Conservation (phyloP, 148 eudicot species). For the Cornus controversa region DNA sequence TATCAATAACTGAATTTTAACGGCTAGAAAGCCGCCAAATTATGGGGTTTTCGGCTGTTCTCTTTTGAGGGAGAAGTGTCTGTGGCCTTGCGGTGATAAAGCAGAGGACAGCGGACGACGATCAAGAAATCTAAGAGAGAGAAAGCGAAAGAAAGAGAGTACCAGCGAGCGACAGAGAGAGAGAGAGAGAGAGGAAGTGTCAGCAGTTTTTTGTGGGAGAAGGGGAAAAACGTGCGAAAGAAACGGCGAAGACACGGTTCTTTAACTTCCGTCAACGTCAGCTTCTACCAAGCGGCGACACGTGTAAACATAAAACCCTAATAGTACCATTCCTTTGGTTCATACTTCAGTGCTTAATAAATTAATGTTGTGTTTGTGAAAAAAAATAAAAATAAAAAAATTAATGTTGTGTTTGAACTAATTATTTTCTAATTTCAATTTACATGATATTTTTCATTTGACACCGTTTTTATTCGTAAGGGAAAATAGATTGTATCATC, state of each 20-base stretch:
- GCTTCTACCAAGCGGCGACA: neutral
- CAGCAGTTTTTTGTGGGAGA: conserved; percentile 1
- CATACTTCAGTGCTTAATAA: too few relatives aligned
- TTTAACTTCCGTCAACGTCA: conserved; percentile 5
- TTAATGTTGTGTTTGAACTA: too few relatives aligned
- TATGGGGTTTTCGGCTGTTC: conserved; percentile 10
- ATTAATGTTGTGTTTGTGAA: too few relatives aligned
- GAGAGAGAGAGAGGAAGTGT: neutral
- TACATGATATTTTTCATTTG: too few relatives aligned
- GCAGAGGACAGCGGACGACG: conserved; percentile 28
- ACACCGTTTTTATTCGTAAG: too few relatives aligned
- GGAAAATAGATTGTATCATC: too few relatives aligned
- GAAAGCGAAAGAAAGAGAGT: neutral
- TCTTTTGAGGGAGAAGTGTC: neutral
- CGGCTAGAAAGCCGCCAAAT: conserved; percentile 12
- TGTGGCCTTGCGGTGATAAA: conserved; percentile 21
- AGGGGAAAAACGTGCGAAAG: conserved; percentile 3
- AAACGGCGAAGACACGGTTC: neutral
- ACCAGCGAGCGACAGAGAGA: neutral
- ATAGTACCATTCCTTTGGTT: too few relatives aligned
- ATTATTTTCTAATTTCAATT: too few relatives aligned
- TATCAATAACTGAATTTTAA: neutral
- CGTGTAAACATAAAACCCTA: neutral
- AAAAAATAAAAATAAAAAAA: too few relatives aligned
- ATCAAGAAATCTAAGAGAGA: conserved; percentile 5